Percentiles rank a stretch among this genome's conserved stretches.
Conservation (phyloP, 192 early-diverging fungal species). For the Coemansia sp. region DNA sequence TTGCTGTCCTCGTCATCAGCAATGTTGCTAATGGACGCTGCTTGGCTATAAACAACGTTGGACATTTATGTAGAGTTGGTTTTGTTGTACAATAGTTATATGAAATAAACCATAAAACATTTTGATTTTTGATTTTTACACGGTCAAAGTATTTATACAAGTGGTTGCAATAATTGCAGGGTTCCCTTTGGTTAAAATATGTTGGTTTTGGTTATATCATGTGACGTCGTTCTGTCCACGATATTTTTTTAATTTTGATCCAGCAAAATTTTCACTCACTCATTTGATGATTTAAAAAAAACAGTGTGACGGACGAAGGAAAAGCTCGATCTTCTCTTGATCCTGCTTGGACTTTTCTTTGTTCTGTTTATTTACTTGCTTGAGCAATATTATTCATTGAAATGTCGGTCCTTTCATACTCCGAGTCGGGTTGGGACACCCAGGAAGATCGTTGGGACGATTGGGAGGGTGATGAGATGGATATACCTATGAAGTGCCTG, state of each 20-base stretch:
- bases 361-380: not conserved
- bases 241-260: not conserved
- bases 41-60: not conserved
- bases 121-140: not conserved
- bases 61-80: not conserved
- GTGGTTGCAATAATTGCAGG: not conserved
- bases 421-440: constrained; percentile 53
- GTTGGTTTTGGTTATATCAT: not conserved
- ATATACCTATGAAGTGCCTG: constrained; percentile 65
- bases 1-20: constrained; percentile 7
- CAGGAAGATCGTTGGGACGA: constrained; percentile 68
- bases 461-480: constrained; percentile 68
- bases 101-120: no score
- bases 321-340: not conserved
- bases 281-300: no score
- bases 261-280: not conserved
- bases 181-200: not conserved
- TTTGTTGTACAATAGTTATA: no score
- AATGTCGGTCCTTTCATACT: constrained; percentile 49
- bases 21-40: not conserved
- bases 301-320: no score
- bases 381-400: not conserved
- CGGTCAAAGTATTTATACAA: not conserved
- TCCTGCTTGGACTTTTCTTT: no score
- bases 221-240: not conserved